Evolutionary conservation across 495 filamentous ascomycete genomes (phyloP).

Genomic region (Penicillium parvum): DNA sequence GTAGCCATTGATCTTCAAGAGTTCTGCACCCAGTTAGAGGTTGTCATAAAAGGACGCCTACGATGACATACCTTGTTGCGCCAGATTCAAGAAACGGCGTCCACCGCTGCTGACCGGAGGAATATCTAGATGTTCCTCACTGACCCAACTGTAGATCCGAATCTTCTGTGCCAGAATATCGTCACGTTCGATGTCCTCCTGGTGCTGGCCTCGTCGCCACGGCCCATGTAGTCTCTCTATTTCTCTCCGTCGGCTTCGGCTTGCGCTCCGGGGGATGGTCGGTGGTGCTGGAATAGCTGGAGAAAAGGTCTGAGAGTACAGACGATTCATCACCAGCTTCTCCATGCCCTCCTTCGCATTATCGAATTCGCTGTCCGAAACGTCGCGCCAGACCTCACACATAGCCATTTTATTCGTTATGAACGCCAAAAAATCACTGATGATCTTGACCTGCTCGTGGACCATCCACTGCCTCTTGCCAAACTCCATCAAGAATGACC

Average conservation of each 20-base stretch:
- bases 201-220: constrained; percentile 87
- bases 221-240: constrained; percentile 68
- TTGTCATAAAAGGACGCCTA: background rate
- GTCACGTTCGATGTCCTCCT: constrained; percentile 96
- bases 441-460: constrained; percentile 98
- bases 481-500: constrained; percentile 92
- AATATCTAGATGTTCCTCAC: constrained; percentile 93
- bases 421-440: constrained; percentile 94
- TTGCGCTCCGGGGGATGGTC: constrained; percentile 57
- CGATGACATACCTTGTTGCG: constrained; percentile 67
- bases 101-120: constrained; percentile 78
- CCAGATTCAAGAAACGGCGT: constrained; percentile 78
- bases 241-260: constrained; percentile 64
- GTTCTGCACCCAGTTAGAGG: constrained; percentile 52
- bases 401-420: constrained; percentile 98
- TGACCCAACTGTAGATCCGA: constrained; percentile 91
- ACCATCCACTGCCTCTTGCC: constrained; percentile 99
- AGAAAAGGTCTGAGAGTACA: constrained; percentile 95
- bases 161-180: constrained; percentile 94
- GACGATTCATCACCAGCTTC: constrained; percentile 97
- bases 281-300: constrained; percentile 81
- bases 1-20: constrained; percentile 93
- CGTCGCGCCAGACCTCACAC: constrained; percentile 94
- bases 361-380: constrained; percentile 95
- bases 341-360: constrained; percentile 99